These are phyloP conservation scores for Papiliotrema laurentii DNA, from an alignment of 1,284 basidiomycete genomes.

Conservation along the genomic window DNA sequence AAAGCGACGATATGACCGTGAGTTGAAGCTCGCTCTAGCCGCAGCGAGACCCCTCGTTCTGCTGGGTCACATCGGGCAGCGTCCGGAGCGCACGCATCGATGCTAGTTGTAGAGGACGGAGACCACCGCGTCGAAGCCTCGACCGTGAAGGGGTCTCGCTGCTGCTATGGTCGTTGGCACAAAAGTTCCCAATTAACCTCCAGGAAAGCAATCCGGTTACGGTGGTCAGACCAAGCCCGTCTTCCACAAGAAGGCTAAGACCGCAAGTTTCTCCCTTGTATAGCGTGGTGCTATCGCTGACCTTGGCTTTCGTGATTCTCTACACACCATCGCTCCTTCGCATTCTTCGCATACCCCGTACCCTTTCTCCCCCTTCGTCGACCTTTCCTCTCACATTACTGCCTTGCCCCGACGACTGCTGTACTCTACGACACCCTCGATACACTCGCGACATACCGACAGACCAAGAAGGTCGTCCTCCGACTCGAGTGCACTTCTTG, in stretches of 20 bases:
- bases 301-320: not conserved
- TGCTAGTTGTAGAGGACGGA: too few relatives aligned
- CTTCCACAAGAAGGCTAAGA: conserved; percentile 74
- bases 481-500: conserved; percentile 96
- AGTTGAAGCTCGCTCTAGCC: conserved; percentile 10
- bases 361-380: not conserved
- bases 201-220: conserved; percentile 90
- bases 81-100: too few relatives aligned
- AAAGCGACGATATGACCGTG: conserved; percentile 98
- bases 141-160: not conserved
- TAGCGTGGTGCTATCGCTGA: conserved; percentile 3
- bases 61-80: too few relatives aligned
- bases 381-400: not conserved
- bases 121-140: not conserved
- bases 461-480: conserved; percentile 97
- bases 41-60: not conserved
- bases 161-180: not conserved
- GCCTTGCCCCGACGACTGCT: not conserved
- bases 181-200: too few relatives aligned
- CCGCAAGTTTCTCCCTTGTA: conserved; percentile 23
- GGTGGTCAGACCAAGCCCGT: conserved; percentile 99
- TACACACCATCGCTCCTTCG: not conserved
- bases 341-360: not conserved
- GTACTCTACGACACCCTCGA: not conserved
- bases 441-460: conserved; percentile 4